Evolutionary conservation across 2,329 filamentous ascomycete genomes (phyloP), one percentile per base, ranked within the genome.

Genomic region (Verticillium klebahnii): DNA sequence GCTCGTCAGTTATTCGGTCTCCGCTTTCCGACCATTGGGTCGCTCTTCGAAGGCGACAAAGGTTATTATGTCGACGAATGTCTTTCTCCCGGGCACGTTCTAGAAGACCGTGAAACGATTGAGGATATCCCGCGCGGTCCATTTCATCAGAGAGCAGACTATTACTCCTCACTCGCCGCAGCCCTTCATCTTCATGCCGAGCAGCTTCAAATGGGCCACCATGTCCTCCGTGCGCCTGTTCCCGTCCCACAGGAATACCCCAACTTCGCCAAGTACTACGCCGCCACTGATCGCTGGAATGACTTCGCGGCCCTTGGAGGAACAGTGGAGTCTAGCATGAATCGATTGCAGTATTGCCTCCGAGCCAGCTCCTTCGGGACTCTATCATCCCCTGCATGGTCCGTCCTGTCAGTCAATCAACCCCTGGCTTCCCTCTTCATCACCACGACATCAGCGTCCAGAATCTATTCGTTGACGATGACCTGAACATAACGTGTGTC

Each of bases 401-500:
- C 54, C 57, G 60, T 60, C 65, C 59, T 58, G 45, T 60, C 37
- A 17, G 29, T 54, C 59, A 61, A 34, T 61, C 57, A 25, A 39
- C 60, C 15, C 54, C 59, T 62, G 62, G 66, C 59, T 71, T 67
- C 56, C 61, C 65, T 23, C 63, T 70, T 19, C 57, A 57, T 34
- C 69, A 69, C 61, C 70, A 65, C n/a, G 69, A 71, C 59, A 56
- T 72, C 54, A 69, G 67, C 56, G 54, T 61, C 14, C 61, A 64
- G 17, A 70, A 72, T 57, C 65, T 71, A 34, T 72, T 71, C 59
- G 65, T 70, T 60, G 69, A 71, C 60, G 60, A 67, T 37, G 64
- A 70, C 56, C 67, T 71, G 58, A 70, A 72, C 37, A 69, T 71
- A 58, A 72, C 67, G 12, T 71, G 68, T 62, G 62, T 71, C 54